Evolutionary conservation across 75 land plant species (phyloP).

Genomic region (Chamaecyparis obtusa): DNA sequence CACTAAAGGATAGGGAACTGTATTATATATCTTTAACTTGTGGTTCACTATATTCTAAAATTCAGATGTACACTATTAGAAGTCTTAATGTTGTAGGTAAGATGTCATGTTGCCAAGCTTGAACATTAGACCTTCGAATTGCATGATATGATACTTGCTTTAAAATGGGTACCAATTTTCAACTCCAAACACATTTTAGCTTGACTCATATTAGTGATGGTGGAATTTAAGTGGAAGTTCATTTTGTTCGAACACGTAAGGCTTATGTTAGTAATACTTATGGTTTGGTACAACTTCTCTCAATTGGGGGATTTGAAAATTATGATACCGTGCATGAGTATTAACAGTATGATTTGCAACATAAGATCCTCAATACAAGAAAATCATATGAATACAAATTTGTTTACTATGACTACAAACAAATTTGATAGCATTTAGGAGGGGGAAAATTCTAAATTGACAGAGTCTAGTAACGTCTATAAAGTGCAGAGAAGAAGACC

Average conservation of each 20-base stretch:
- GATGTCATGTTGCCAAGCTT: neutral
- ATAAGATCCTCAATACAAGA: too few relatives aligned
- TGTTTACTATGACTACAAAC: too few relatives aligned
- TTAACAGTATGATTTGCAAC: too few relatives aligned
- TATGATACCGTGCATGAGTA: too few relatives aligned
- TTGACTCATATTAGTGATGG: neutral
- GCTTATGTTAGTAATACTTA: neutral
- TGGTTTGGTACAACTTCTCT: neutral
- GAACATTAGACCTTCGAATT: neutral
- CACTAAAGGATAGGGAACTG: neutral
- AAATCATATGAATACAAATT: too few relatives aligned
- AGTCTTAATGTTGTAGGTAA: neutral
- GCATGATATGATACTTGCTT: neutral
- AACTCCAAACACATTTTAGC: neutral
- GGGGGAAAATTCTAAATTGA: too few relatives aligned
- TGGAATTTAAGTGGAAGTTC: neutral
- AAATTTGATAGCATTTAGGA: too few relatives aligned
- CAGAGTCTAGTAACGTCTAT: too few relatives aligned
- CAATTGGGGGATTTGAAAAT: neutral
- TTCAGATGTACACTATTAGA: too few relatives aligned
- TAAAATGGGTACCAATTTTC: neutral
- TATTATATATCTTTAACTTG: neutral
- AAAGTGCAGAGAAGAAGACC: too few relatives aligned
- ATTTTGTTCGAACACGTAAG: neutral
- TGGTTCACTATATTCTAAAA: too few relatives aligned